Conservation (phyloP, 805 yeast genomes). For the Candida peoriensis region DNA sequence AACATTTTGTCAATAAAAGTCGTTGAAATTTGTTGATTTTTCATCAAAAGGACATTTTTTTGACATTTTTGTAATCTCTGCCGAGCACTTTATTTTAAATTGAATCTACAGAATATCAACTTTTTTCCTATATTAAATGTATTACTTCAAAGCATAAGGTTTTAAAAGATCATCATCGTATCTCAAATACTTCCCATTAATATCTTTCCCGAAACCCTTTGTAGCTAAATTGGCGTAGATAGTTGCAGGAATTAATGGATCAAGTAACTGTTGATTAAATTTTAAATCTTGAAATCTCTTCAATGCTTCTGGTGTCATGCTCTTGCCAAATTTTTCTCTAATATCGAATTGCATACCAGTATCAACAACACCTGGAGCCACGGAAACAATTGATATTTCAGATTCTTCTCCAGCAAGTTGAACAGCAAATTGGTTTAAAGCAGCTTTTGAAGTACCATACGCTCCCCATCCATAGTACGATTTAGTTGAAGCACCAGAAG, state of each 20-base stretch:
- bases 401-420: slow-evolving; percentile 68
- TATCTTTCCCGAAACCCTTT: slow-evolving; percentile 46
- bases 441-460: slow-evolving; percentile 89
- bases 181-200: slow-evolving; percentile 68
- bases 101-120: not conserved
- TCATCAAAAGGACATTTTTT: no score
- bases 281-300: slow-evolving; percentile 63
- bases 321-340: slow-evolving; percentile 52
- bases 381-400: slow-evolving; percentile 53
- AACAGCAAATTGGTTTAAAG: slow-evolving; percentile 69
- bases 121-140: not conserved
- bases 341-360: slow-evolving; percentile 84
- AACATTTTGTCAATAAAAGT: no score
- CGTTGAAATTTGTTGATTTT: no score
- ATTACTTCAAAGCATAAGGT: no score
- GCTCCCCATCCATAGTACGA: slow-evolving; percentile 79
- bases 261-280: slow-evolving; percentile 48
- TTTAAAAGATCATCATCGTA: slow-evolving; percentile 40
- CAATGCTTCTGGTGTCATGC: slow-evolving; percentile 58
- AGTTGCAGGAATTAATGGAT: slow-evolving; percentile 68
- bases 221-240: slow-evolving; percentile 64
- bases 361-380: slow-evolving; percentile 95
- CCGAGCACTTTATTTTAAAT: not conserved
- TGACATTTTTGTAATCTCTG: no score
- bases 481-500: slow-evolving; percentile 80